phyloP scores from a whole-genome alignment of 441 rosid genomes.

The Pelargonium cotyledonis region DNA sequence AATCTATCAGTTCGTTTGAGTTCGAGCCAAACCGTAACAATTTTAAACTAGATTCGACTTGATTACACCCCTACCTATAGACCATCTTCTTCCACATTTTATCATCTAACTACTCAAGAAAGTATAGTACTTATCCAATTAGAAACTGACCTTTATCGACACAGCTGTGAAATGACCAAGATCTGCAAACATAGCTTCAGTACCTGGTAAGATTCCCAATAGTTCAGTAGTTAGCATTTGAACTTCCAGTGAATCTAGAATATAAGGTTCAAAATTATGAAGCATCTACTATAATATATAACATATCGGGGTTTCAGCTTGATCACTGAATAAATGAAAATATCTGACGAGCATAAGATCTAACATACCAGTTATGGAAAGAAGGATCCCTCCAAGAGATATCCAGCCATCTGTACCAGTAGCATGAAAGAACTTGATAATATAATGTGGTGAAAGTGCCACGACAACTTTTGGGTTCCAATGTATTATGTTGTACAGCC shows the following conservation, averaged over 20 bases:
- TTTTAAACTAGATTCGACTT: no score
- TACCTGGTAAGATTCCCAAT: slow-evolving; percentile 33
- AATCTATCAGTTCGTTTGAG: no score
- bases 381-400: slow-evolving; percentile 91
- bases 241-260: not conserved
- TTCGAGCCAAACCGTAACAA: no score
- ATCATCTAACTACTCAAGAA: not conserved
- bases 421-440: slow-evolving; percentile 57
- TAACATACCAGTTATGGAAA: slow-evolving; percentile 68
- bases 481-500: slow-evolving; percentile 56
- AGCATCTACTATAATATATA: not conserved
- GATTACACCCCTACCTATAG: not conserved
- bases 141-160: slow-evolving; percentile 61
- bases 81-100: not conserved
- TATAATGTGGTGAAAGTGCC: slow-evolving; percentile 74
- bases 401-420: slow-evolving; percentile 86
- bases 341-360: slow-evolving; percentile 10
- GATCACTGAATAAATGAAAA: not conserved
- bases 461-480: slow-evolving; percentile 70
- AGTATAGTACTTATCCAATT: not conserved
- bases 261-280: not conserved
- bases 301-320: not conserved
- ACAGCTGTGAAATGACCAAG: slow-evolving; percentile 87
- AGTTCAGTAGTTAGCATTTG: not conserved
- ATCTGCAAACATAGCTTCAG: slow-evolving; percentile 94